Base-by-base conservation (phyloP, 352 stramenopile genomes). In the Bremia lactucae region DNA sequence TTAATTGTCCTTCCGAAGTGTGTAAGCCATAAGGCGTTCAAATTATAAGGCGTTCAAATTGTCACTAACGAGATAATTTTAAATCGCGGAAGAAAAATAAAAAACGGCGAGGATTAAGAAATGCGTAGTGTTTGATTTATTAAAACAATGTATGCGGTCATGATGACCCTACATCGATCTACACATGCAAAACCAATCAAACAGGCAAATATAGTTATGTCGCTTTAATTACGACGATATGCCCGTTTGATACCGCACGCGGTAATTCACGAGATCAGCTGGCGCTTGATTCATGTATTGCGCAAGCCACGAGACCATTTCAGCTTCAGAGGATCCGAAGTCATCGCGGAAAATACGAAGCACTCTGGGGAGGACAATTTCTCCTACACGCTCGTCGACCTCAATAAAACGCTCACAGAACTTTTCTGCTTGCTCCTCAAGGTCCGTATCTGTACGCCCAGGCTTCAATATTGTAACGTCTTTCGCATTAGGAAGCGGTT, bases 271-370 rank as follows among this genome's bases (percentile, higher is more conserved):
- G 18, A 89, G 50, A 28, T 89, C 73, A 6, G 59, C 49, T 15
- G 80, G 80, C 16, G 67, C 66, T 42, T 82, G 57, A 34, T 81
- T 66, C 56, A 93, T 83, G 62, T 93, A 93, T 59, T 87, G 80
- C 26, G 64, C 75, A 38, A 93, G 42, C 80, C 80, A 93, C 55
- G 67, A 79, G 7, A 93, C 62, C 73, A 93, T 88, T 47, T 93
- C 80, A 6, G 67, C 57, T 50, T 93, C 80, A 2, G 77, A 87
- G 31, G 80, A 59, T 14, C 80, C 80, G 44, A 93, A 93, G 53
- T 93, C 80, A 58, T 93, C 80, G 15, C 76, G 69, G 55, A 89
- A 93, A 26, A 87, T 72, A 45, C 80, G 71, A 41, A 93, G 79
- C 23, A 93, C 48, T 31, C 77, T 71, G 8, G 80, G 80, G 23